phyloP scores from a whole-genome alignment of 2,329 filamentous ascomycete genomes.

The Fusarium tricinctum region DNA sequence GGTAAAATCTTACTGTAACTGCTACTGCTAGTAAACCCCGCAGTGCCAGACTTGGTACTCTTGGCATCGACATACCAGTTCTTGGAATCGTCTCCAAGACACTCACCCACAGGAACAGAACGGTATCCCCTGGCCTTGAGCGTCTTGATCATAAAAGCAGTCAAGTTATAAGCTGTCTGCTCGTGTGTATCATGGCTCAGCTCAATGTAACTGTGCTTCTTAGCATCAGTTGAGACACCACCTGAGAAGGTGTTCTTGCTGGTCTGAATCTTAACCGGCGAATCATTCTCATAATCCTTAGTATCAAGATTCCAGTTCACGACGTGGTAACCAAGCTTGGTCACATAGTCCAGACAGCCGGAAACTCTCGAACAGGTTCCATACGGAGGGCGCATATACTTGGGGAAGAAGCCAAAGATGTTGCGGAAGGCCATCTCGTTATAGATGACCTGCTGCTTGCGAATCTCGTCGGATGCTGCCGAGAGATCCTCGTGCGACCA shows the following conservation, averaged over 20 bases:
- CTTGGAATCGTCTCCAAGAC: constrained; percentile 63
- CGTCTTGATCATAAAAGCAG: constrained; percentile 58
- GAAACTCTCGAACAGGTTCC: constrained; percentile 56
- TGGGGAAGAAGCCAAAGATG: constrained; percentile 57
- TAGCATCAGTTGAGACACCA: constrained; percentile 52
- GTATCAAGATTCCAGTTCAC: constrained; percentile 72
- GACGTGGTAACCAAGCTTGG: constrained; percentile 66
- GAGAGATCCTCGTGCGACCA: constrained; percentile 61
- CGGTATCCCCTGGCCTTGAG: constrained; percentile 59
- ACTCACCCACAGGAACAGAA: constrained; percentile 69
- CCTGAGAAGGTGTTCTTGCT: constrained; percentile 57
- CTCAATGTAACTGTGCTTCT: constrained; percentile 59
- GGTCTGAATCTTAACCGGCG: constrained; percentile 62
- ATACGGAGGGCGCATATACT: constrained; percentile 61
- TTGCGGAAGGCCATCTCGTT: constrained; percentile 61
- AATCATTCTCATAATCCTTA: constrained; percentile 68
- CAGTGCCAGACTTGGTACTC: constrained; percentile 22
- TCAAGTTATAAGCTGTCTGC: constrained; percentile 60
- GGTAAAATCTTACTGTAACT: constrained; percentile 6
- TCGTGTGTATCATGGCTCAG: constrained; percentile 67
- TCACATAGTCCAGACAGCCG: constrained; percentile 55
- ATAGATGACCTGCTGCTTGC: constrained; percentile 57
- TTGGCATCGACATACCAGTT: constrained; percentile 64
- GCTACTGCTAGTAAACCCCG: constrained; percentile 40
- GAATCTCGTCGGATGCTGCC: constrained; percentile 49